A percentile compares a stretch with the other conserved stretches of the same genome.
Evolutionary conservation across 352 stramenopile genomes (phyloP).

Genomic region (Phytophthora megakarya): DNA sequence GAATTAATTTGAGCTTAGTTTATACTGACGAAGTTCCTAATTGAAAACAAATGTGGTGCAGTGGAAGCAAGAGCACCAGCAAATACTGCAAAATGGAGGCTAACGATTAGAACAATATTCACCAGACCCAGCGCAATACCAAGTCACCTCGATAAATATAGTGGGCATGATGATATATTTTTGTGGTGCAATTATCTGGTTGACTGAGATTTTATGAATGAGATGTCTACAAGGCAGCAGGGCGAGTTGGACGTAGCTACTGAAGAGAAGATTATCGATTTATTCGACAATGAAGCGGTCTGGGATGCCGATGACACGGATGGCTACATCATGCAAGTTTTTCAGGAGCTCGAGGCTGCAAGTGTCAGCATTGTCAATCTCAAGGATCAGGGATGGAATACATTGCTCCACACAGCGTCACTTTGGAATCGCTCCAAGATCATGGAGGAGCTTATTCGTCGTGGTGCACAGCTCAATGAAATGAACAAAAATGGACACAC

Average conservation of each 20-base stretch:
- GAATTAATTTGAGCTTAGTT: background rate
- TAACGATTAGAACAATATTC: slow-evolving; percentile 3
- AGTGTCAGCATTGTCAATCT: slow-evolving; percentile 29
- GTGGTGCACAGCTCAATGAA: slow-evolving; percentile 47
- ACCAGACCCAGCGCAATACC: background rate
- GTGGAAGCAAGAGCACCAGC: slow-evolving; percentile 44
- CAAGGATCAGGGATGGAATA: slow-evolving; percentile 50
- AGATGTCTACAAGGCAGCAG: slow-evolving; percentile 20
- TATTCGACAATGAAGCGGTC: slow-evolving; percentile 64
- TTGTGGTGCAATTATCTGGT: background rate
- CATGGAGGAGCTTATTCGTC: slow-evolving; percentile 54
- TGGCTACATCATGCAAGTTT: slow-evolving; percentile 48
- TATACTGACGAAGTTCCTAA: background rate
- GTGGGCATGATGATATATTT: background rate
- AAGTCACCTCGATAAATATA: slow-evolving; percentile 33
- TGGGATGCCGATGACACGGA: slow-evolving; percentile 66
- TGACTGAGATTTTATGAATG: background rate
- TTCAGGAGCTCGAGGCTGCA: slow-evolving; percentile 39
- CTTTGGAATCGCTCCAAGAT: slow-evolving; percentile 60
- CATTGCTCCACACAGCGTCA: slow-evolving; percentile 51
- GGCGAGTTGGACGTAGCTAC: slow-evolving; percentile 21
- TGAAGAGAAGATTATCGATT: slow-evolving; percentile 38
- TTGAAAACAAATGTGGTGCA: slow-evolving; percentile 1
- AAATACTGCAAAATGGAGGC: slow-evolving; percentile 30
- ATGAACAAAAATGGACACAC: slow-evolving; percentile 59